Base-by-base conservation (phyloP, 108 stramenopile genomes). In the Mayamaea pseudoterrestris region DNA sequence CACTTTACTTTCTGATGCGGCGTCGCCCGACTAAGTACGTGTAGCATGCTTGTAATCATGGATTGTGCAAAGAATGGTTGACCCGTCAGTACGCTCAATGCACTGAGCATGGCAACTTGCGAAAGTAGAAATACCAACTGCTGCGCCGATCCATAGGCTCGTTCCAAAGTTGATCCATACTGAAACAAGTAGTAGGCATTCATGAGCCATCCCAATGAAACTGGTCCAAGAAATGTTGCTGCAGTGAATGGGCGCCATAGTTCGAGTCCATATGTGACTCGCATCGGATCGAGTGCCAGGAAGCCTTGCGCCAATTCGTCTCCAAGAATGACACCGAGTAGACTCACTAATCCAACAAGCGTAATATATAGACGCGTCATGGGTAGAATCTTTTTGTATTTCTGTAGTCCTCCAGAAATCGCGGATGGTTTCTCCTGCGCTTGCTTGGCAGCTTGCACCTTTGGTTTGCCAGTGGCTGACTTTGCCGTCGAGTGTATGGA, bases 181-280 rank as follows among this genome's bases (percentile, higher is more conserved):
- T 89, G 65, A 42, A 74, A 83, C 0, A 93, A 58, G 52, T 86
- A 89, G 63, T 89, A 93, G 2, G 68, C 74, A 60, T 60, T 80
- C 83, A 88, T 76, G 21, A 88, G 63, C 83, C 83, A 88, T 29
- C 69, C 60, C 24, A 93, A 77, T 50, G 78, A 83, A n/a, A 82
- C 81, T 32, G 78, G 78, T 13, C 91, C 91, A 32, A 89, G 60
- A 58, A 83, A 88, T 12, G 76, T 68, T 22, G 85, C 85, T 16
- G 90, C 85, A 9, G 90, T 85, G 37, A 93, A 53, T 8, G 76
- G 76, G 28, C 90, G 67, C 90, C 90, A 93, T 7, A 82, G 51
- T 53, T 93, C 77, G 23, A 87, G 43, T 11, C 85, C 85, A 57
- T 77, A 80, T 29, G 82, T 50, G 21, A 68, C 62, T 9, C 83